Percentiles rank a stretch among this genome's conserved stretches.
Conservation (phyloP, 306 rosid genomes). For the Citrullus mucosospermus region DNA sequence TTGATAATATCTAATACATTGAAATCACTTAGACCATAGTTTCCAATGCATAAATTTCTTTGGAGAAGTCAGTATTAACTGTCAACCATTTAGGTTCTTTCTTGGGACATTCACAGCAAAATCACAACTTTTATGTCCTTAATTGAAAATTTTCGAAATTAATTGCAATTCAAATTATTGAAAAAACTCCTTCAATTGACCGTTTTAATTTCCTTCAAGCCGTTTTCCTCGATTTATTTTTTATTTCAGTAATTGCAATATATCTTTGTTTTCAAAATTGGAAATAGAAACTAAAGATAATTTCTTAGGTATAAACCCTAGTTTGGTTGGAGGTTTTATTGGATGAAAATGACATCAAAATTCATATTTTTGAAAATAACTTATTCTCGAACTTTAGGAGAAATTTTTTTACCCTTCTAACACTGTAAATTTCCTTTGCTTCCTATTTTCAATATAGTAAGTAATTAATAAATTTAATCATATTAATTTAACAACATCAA, state of each 20-base stretch:
- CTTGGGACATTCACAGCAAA: background rate
- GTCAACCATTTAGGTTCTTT: background rate
- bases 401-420: too few species aligned
- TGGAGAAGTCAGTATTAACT: slow-evolving; percentile 2
- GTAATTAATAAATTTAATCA: too few species aligned
- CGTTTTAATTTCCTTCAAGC: background rate
- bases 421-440: too few species aligned
- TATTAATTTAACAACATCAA: too few species aligned
- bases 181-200: background rate
- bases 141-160: background rate
- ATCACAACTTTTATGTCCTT: background rate
- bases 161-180: background rate
- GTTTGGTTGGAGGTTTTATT: too few species aligned
- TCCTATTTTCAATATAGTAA: too few species aligned
- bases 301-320: too few species aligned
- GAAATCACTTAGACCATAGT: background rate
- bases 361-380: too few species aligned
- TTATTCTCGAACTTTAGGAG: too few species aligned
- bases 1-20: background rate
- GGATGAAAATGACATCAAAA: too few species aligned
- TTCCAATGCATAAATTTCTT: background rate
- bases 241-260: background rate
- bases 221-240: background rate
- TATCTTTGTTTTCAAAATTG: background rate
- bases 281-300: too few species aligned